These are phyloP conservation scores for Wickerhamiella azyma DNA, from an alignment of 805 yeast genomes.

Conservation along the genomic window DNA sequence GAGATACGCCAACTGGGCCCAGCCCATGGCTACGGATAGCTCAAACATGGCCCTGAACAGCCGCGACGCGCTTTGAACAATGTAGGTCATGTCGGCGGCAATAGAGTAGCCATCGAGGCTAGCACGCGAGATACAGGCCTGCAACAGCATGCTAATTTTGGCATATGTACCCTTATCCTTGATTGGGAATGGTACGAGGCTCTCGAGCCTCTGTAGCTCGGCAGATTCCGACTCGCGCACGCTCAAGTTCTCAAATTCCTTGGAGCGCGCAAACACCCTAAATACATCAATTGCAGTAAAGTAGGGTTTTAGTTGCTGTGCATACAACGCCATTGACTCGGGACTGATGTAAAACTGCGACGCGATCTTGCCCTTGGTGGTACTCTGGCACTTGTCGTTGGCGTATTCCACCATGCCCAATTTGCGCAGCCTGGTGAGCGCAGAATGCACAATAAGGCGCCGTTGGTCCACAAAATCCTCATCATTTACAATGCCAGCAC, in stretches of 20 bases:
- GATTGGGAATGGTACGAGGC: constrained; percentile 75
- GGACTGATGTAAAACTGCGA: constrained; percentile 75
- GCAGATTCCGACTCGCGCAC: constrained; percentile 73
- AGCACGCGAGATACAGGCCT: constrained; percentile 71
- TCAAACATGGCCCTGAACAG: constrained; percentile 75
- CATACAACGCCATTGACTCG: constrained; percentile 56
- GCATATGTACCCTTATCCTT: constrained; percentile 66
- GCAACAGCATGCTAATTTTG: constrained; percentile 67
- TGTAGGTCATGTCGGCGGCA: constrained; percentile 83
- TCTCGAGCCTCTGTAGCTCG: constrained; percentile 56
- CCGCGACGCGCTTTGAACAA: constrained; percentile 88
- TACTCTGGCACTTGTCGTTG: constrained; percentile 32
- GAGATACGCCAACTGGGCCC: constrained; percentile 50
- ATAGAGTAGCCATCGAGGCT: constrained; percentile 77
- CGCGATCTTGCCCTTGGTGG: constrained; percentile 71
- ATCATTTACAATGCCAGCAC: constrained; percentile 55
- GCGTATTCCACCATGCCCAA: constrained; percentile 51
- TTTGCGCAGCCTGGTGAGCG: constrained; percentile 43
- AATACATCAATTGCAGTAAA: constrained; percentile 60
- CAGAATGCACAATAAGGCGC: constrained; percentile 62
- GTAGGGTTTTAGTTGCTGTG: constrained; percentile 47
- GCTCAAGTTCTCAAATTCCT: constrained; percentile 73
- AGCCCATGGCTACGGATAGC: constrained; percentile 50
- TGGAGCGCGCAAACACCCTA: constrained; percentile 62
- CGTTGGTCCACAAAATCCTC: constrained; percentile 37